Evolutionary conservation across 2,329 filamentous ascomycete species (phyloP), one percentile per base, ranked within the genome.

Genomic region (Ophiostoma sp.): DNA sequence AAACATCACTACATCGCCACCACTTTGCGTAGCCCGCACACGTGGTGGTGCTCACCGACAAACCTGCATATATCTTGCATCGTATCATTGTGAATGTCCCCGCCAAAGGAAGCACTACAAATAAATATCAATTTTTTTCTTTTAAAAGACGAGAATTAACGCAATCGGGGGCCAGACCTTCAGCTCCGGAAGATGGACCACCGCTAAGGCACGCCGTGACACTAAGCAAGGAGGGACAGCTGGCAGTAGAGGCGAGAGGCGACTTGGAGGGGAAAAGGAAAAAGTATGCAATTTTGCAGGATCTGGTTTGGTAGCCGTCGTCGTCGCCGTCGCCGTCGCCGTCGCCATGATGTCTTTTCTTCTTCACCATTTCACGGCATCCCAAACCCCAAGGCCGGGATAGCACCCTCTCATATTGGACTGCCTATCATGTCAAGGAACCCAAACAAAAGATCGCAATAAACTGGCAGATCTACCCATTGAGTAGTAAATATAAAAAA

Each of bases 231-330:
- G 54, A 60, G 54, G 54, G 57, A 31, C 57, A 62, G 57, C 57
- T 62, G 57, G 57, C 57, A 62, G 57, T 62, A 54, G 44, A 48
- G 52, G 52, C 27, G 13, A 62, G 57, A 48, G 44, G 44, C 44
- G 44, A 48, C 44, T 48, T 48, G 44, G 57, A 62, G 57, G 57
- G 57, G 57, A 62, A 62, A 27, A 33, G 57, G 57, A 62, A 62
- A 62, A 62, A 62, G 27, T 62, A 33, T 27, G 52, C 6, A 3
- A 27, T 6, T 27, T n/a, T 54, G 7, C 10, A 10, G 0, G 27
- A 8, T 62, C 5, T 33, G 15, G 57, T 33, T 3, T 62, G n/a
- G 10, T 31, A 4, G 44, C 20, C 4, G 15, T 48, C 44, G 52
- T 54, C 52, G n/a, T 27, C 3, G 52, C 23, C 52, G 52, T 54